Conservation (phyloP, 805 yeast genomes). For the Cyberlindnera mycetangii region DNA sequence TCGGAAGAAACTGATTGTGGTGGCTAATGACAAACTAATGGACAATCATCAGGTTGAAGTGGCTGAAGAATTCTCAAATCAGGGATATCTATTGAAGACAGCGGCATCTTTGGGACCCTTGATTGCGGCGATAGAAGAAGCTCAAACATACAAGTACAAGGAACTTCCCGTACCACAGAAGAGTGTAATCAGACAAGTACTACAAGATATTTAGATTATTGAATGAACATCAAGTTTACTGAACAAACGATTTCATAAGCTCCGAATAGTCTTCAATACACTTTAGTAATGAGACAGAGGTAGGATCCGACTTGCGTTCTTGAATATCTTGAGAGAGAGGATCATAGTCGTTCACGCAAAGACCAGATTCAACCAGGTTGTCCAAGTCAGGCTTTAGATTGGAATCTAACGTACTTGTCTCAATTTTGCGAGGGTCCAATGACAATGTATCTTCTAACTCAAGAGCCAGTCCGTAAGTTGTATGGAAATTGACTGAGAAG, state of each 20-base stretch:
- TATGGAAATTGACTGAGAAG: constrained; percentile 17
- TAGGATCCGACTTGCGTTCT: constrained; percentile 2
- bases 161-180: constrained; percentile 27
- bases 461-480: constrained; percentile 14
- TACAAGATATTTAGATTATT: constrained; percentile 10
- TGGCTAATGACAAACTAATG: constrained; percentile 71
- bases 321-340: constrained; percentile 12
- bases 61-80: constrained; percentile 49
- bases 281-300: constrained; percentile 2
- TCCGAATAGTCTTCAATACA: constrained; percentile 21
- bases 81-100: constrained; percentile 31
- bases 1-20: constrained; percentile 59
- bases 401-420: neutral
- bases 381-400: neutral
- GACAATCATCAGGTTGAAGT: constrained; percentile 84
- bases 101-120: constrained; percentile 9
- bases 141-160: neutral
- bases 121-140: constrained; percentile 4
- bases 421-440: neutral
- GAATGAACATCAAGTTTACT: neutral
- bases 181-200: constrained; percentile 4
- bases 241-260: constrained; percentile 16
- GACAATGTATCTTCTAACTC: constrained; percentile 6
- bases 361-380: constrained; percentile 10
- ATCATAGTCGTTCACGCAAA: constrained; percentile 20